A percentile compares a stretch with the other conserved stretches of the same genome.
These are phyloP conservation scores for Trametes hirsuta DNA, from an alignment of 1,284 basidiomycete genomes.

Conservation along the genomic window DNA sequence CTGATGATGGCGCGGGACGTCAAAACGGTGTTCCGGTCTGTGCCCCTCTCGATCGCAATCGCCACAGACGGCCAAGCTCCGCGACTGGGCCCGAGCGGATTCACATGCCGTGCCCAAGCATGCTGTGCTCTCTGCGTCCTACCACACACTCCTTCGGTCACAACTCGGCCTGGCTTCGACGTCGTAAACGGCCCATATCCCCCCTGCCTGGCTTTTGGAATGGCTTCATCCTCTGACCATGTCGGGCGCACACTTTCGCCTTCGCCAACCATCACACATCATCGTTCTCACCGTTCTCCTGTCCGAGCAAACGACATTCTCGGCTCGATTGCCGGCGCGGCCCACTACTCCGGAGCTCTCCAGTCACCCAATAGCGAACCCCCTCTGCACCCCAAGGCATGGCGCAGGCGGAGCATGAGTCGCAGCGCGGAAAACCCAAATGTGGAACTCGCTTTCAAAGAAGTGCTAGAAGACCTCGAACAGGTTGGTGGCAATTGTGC, in stretches of 20 bases:
- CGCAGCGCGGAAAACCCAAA: constrained; percentile 22
- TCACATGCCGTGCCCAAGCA: too few relatives aligned
- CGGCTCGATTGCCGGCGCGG: constrained; percentile 57
- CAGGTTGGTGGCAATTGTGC: constrained; percentile 39
- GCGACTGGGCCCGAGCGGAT: too few relatives aligned
- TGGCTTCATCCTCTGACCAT: background rate
- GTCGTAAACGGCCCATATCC: too few relatives aligned
- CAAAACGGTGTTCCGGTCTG: too few relatives aligned
- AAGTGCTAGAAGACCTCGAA: constrained; percentile 51
- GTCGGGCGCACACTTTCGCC: constrained; percentile 1
- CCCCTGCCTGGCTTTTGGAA: too few relatives aligned
- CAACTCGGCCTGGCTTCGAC: too few relatives aligned
- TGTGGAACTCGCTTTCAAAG: constrained; percentile 24
- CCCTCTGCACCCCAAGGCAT: constrained; percentile 15
- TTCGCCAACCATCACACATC: constrained; percentile 39
- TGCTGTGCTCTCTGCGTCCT: too few relatives aligned
- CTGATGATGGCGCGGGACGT: too few relatives aligned
- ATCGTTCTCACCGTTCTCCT: constrained; percentile 36
- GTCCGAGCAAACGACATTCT: constrained; percentile 55
- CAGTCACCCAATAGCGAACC: constrained; percentile 3
- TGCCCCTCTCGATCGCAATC: too few relatives aligned
- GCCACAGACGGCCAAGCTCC: too few relatives aligned
- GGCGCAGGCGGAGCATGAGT: constrained; percentile 25
- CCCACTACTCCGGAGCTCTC: constrained; percentile 55
- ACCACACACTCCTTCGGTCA: too few relatives aligned